phyloP scores from a whole-genome alignment of 352 stramenopile genomes.

The Pythium apleroticum region DNA sequence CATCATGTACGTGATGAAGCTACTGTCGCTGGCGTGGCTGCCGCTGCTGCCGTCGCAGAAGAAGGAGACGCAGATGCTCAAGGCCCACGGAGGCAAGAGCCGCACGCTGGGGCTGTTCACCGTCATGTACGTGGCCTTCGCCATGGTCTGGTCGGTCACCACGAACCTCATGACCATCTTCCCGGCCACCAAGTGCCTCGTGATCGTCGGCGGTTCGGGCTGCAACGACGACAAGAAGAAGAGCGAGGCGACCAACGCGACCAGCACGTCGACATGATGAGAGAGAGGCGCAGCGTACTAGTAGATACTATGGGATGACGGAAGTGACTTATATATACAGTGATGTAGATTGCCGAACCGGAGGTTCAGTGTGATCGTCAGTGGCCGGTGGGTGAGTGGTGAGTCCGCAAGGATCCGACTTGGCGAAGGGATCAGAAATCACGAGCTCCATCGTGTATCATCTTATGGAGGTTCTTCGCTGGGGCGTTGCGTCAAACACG shows the following conservation, averaged over 20 bases:
- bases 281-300: background rate
- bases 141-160: constrained; percentile 26
- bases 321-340: background rate
- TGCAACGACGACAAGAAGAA: constrained; percentile 13
- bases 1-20: constrained; percentile 37
- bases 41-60: constrained; percentile 32
- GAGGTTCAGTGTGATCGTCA: no score
- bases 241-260: background rate
- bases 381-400: no score
- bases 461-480: background rate
- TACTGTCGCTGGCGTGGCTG: constrained; percentile 31
- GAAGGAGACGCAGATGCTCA: constrained; percentile 30
- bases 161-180: constrained; percentile 35
- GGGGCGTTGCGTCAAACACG: background rate
- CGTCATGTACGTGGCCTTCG: constrained; percentile 29
- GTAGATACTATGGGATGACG: background rate
- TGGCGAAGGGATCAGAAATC: background rate
- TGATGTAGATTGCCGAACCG: constrained; percentile 3
- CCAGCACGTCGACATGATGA: background rate
- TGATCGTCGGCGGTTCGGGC: constrained; percentile 31
- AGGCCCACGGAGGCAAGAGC: constrained; percentile 25
- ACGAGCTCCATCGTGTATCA: background rate
- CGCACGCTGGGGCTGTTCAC: constrained; percentile 25
- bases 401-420: no score
- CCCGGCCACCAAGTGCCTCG: constrained; percentile 22